phyloP scores from a whole-genome alignment of 176 grass and related monocot genomes.

The Dendrocalamus sinicus region DNA sequence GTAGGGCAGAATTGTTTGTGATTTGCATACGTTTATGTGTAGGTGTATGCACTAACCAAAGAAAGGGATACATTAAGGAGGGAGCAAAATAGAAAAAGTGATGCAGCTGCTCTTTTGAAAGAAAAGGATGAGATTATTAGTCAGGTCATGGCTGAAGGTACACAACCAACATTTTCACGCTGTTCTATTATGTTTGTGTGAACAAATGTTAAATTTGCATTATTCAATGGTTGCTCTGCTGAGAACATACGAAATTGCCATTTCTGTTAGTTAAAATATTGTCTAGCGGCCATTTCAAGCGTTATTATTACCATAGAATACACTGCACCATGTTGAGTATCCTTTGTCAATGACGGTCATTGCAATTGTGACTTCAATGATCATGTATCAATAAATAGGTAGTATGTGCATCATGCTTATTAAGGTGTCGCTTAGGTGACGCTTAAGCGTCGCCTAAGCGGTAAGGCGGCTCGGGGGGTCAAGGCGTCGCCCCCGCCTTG shows the following conservation, averaged over 20 bases:
- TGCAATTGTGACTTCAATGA: conserved; percentile 13
- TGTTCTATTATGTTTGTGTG: conserved; percentile 36
- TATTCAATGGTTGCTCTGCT: neutral
- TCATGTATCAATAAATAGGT: neutral
- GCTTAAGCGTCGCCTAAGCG: too few relatives aligned
- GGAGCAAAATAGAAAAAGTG: conserved; percentile 97
- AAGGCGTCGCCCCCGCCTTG: too few relatives aligned
- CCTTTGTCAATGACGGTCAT: conserved; percentile 1
- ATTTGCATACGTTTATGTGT: conserved; percentile 47
- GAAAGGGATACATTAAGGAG: conserved; percentile 98
- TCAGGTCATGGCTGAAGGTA: conserved; percentile 99
- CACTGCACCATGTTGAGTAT: neutral
- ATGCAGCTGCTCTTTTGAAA: conserved; percentile 98
- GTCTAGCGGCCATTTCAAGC: neutral
- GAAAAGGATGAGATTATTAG: conserved; percentile 99
- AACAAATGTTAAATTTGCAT: conserved; percentile 12
- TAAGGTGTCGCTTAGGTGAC: too few relatives aligned
- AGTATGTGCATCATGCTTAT: neutral
- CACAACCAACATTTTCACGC: conserved; percentile 12
- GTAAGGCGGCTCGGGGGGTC: too few relatives aligned
- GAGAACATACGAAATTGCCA: neutral
- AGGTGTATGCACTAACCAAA: conserved; percentile 92
- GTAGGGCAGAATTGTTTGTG: conserved; percentile 9
- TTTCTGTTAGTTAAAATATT: conserved; percentile 33
- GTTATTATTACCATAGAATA: conserved; percentile 16